Conservation (phyloP, 192 early-diverging fungal species). For the Phycomyces nitens region DNA sequence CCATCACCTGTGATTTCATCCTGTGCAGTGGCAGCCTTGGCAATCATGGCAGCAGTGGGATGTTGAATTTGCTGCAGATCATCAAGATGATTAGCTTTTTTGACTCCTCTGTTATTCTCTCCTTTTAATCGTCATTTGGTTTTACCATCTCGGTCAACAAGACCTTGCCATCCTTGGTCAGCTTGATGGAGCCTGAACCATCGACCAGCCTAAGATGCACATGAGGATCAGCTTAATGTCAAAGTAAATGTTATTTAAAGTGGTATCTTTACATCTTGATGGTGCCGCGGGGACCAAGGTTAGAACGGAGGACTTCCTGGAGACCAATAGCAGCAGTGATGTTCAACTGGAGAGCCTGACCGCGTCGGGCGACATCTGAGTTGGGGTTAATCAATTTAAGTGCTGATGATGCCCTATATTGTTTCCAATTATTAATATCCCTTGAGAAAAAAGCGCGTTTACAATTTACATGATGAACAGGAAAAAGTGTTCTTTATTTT, state of each 20-base stretch:
- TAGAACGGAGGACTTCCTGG: constrained; percentile 93
- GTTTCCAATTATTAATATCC: too few species aligned
- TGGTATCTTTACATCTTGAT: constrained; percentile 88
- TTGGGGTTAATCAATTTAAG: constrained; percentile 96
- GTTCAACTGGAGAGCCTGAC: constrained; percentile 95
- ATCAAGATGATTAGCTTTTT: not conserved
- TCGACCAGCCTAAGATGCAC: constrained; percentile 75
- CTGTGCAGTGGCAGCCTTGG: constrained; percentile 96
- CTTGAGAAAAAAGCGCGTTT: too few species aligned
- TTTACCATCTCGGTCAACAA: constrained; percentile 96
- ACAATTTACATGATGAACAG: too few species aligned
- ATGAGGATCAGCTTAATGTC: not conserved
- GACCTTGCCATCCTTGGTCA: constrained; percentile 99
- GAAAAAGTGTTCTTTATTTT: too few species aligned
- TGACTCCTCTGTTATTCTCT: not conserved
- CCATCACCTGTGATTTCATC: constrained; percentile 99
- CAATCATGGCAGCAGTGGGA: constrained; percentile 99
- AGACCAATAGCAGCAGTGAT: constrained; percentile 94
- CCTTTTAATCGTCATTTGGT: not conserved
- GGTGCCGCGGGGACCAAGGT: constrained; percentile 96
- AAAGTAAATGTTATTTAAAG: not conserved
- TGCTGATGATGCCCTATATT: constrained; percentile 59
- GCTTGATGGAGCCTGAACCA: constrained; percentile 91
- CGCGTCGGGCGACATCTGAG: constrained; percentile 95
- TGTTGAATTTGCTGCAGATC: constrained; percentile 94